Percentiles rank a stretch among this genome's conserved stretches.
Conservation (phyloP, 1,284 basidiomycete genomes). For the Cryptococcus deneoformans region DNA sequence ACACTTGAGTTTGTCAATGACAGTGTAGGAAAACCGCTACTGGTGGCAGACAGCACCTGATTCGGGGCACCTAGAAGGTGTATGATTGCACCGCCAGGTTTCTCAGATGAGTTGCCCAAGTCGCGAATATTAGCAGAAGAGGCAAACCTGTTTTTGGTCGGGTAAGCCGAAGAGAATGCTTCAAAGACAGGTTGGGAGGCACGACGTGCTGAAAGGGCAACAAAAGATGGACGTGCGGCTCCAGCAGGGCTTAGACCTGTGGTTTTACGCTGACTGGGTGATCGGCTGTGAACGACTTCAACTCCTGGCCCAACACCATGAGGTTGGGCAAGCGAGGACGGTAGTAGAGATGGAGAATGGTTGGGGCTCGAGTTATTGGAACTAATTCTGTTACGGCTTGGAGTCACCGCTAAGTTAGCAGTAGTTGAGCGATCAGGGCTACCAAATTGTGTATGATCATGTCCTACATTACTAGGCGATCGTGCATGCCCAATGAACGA, state of each 20-base stretch:
- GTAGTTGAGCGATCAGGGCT: background rate
- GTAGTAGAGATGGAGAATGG: background rate
- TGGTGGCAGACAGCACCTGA: constrained; percentile 21
- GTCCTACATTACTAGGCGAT: background rate
- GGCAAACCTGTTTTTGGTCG: constrained; percentile 30
- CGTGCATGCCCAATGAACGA: constrained; percentile 11
- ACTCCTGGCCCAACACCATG: background rate
- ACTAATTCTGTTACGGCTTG: background rate
- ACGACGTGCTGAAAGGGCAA: constrained; percentile 31
- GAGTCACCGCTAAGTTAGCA: background rate
- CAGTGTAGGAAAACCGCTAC: constrained; percentile 13
- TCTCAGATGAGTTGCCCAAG: constrained; percentile 10
- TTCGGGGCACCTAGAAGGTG: constrained; percentile 35
- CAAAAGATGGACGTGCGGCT: constrained; percentile 28
- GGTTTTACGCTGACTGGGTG: constrained; percentile 10
- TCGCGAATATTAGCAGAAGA: constrained; percentile 23
- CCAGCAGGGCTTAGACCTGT: background rate
- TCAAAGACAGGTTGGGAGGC: constrained; percentile 31
- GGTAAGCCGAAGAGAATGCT: constrained; percentile 15
- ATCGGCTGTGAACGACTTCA: constrained; percentile 11
- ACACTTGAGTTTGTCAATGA: background rate
- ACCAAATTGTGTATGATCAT: background rate
- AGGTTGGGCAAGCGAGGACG: background rate
- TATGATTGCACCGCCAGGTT: constrained; percentile 29
- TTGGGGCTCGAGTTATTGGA: background rate